phyloP scores from a whole-genome alignment of 2,329 filamentous ascomycete species.

The Macrophomina pseudophaseolina region DNA sequence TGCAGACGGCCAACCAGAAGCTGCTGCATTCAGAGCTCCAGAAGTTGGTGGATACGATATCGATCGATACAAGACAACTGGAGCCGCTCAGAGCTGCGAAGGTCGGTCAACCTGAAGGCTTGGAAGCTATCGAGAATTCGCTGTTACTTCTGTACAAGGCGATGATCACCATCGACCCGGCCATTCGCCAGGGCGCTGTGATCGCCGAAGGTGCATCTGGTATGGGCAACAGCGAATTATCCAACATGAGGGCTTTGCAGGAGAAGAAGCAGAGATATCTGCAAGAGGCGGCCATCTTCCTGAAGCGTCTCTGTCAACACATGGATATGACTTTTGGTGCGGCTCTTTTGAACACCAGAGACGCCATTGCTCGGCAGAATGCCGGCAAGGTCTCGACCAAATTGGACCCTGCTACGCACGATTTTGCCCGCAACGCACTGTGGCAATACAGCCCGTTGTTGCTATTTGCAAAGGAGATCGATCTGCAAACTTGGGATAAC shows the following conservation, averaged over 20 bases:
- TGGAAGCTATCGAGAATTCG: conserved; percentile 78
- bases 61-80: conserved; percentile 78
- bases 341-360: conserved; percentile 72
- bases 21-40: conserved; percentile 88
- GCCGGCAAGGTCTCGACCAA: conserved; percentile 55
- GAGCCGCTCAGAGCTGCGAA: conserved; percentile 75
- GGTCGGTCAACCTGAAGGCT: conserved; percentile 70
- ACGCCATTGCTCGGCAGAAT: conserved; percentile 61
- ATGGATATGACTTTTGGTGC: conserved; percentile 81
- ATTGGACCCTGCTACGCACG: conserved; percentile 72
- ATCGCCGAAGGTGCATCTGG: conserved; percentile 46
- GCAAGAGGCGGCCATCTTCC: conserved; percentile 75
- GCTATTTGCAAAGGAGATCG: conserved; percentile 86
- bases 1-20: conserved; percentile 97
- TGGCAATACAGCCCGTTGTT: conserved; percentile 90
- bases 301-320: conserved; percentile 79
- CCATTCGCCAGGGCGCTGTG: conserved; percentile 61
- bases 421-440: conserved; percentile 71
- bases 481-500: conserved; percentile 78
- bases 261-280: conserved; percentile 93
- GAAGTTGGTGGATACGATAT: conserved; percentile 86
- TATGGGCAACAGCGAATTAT: conserved; percentile 73
- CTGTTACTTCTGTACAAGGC: conserved; percentile 87
- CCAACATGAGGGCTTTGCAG: conserved; percentile 89
- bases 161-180: conserved; percentile 90